These are phyloP conservation scores for Selenicereus undatus DNA, from an alignment of 148 eudicot species.

Conservation along the genomic window DNA sequence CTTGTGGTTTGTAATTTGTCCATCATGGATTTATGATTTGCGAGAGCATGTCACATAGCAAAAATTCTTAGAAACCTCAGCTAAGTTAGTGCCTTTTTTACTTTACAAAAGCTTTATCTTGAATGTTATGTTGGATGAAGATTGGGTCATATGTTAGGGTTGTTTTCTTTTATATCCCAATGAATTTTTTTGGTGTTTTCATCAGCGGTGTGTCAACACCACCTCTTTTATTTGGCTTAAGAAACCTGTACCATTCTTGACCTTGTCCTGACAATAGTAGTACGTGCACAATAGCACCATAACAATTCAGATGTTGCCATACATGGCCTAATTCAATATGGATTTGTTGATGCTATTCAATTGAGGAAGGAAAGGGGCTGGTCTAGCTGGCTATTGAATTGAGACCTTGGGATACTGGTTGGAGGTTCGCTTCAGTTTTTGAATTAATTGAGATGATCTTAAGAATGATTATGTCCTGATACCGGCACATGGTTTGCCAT, in stretches of 20 bases:
- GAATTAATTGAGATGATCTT: background rate
- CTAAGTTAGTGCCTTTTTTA: background rate
- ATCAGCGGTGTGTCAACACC: background rate
- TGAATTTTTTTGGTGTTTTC: background rate
- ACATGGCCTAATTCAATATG: background rate
- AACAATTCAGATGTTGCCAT: background rate
- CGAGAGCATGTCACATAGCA: background rate
- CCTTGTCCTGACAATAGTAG: background rate
- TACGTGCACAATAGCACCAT: background rate
- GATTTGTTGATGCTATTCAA: background rate
- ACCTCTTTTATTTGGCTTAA: background rate
- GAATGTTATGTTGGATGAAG: background rate
- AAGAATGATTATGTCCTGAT: background rate
- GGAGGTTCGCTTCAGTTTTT: background rate
- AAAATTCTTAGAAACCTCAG: background rate
- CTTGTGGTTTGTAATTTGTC: background rate
- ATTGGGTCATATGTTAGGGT: background rate
- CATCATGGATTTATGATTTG: too few relatives aligned
- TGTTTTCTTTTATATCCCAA: background rate
- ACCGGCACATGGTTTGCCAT: background rate
- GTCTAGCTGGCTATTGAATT: background rate
- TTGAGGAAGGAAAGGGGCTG: background rate
- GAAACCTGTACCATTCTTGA: background rate
- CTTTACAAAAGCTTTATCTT: background rate
- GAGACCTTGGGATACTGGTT: background rate